Conservation (phyloP, 768 basidiomycete genomes). For the Naganishia vaughanmartiniae region DNA sequence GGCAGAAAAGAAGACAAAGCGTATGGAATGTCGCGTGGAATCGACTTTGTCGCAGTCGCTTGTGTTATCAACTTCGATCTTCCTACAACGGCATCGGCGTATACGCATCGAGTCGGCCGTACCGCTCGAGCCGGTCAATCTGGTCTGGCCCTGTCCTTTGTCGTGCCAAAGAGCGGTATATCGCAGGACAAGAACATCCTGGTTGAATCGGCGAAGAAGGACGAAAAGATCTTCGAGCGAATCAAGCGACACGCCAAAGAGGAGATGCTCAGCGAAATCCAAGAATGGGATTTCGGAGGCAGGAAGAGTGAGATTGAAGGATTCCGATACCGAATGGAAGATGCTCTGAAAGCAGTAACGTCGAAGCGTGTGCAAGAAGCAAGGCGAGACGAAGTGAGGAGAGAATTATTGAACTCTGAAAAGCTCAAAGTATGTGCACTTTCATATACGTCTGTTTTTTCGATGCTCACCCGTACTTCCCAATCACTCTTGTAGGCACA, state of each 20-base stretch:
- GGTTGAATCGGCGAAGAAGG: slow-evolving; percentile 67
- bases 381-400: slow-evolving; percentile 84
- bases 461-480: slow-evolving; percentile 3
- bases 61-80: slow-evolving; percentile 98
- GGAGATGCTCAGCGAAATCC: slow-evolving; percentile 61
- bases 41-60: slow-evolving; percentile 94
- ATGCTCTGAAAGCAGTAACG: slow-evolving; percentile 85
- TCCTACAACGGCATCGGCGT: slow-evolving; percentile 79
- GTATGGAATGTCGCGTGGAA: slow-evolving; percentile 90
- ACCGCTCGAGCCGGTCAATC: slow-evolving; percentile 93
- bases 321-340: slow-evolving; percentile 97
- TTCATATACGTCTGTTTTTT: neutral
- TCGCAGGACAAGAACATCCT: slow-evolving; percentile 61
- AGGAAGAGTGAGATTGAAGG: slow-evolving; percentile 88
- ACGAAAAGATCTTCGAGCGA: slow-evolving; percentile 71
- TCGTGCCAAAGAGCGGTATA: slow-evolving; percentile 59
- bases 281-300: slow-evolving; percentile 84
- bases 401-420: slow-evolving; percentile 90
- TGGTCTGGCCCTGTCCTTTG: slow-evolving; percentile 85
- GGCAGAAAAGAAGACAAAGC: slow-evolving; percentile 60
- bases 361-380: slow-evolving; percentile 83
- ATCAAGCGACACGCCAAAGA: slow-evolving; percentile 71
- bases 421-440: slow-evolving; percentile 78
- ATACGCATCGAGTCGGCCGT: slow-evolving; percentile 92
- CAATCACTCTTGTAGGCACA: slow-evolving; percentile 65